phyloP scores from a whole-genome alignment of 1,284 basidiomycete species.

The Ustilago loliicola region DNA sequence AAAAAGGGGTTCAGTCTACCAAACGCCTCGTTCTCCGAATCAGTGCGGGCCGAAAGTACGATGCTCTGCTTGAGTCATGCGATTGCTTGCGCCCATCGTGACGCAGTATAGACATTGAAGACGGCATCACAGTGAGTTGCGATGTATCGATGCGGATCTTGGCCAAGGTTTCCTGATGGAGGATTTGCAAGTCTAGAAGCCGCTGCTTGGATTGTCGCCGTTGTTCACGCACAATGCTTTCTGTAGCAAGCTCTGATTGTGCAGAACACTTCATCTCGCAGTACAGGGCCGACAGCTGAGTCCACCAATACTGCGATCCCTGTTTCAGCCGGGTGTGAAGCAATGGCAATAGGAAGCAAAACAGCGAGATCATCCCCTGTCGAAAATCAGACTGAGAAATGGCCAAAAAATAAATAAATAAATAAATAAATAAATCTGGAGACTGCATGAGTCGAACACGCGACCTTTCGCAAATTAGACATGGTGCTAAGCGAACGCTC shows the following conservation, averaged over 20 bases:
- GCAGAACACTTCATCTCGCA: too few relatives aligned
- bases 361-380: too few relatives aligned
- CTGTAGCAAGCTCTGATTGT: too few relatives aligned
- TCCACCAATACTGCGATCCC: too few relatives aligned
- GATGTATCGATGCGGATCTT: not conserved
- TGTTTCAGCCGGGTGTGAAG: too few relatives aligned
- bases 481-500: slow-evolving; percentile 62
- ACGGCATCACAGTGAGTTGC: not conserved
- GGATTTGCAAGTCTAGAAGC: too few relatives aligned
- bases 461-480: slow-evolving; percentile 59
- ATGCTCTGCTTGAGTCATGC: not conserved
- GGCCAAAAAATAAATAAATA: not conserved
- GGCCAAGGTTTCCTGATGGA: not conserved
- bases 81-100: not conserved
- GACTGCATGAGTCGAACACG: slow-evolving; percentile 64
- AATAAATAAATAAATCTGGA: slow-evolving; percentile 34
- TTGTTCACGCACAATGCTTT: too few relatives aligned
- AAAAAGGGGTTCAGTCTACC: not conserved
- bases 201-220: too few relatives aligned
- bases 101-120: not conserved
- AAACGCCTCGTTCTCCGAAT: not conserved
- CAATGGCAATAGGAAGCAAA: too few relatives aligned
- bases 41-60: not conserved
- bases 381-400: too few relatives aligned
- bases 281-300: too few relatives aligned